A percentile compares a stretch with the other conserved stretches of the same genome.
These are phyloP conservation scores for Ascosphaera pollenicola DNA, from an alignment of 2,329 filamentous ascomycete species.

Conservation along the genomic window DNA sequence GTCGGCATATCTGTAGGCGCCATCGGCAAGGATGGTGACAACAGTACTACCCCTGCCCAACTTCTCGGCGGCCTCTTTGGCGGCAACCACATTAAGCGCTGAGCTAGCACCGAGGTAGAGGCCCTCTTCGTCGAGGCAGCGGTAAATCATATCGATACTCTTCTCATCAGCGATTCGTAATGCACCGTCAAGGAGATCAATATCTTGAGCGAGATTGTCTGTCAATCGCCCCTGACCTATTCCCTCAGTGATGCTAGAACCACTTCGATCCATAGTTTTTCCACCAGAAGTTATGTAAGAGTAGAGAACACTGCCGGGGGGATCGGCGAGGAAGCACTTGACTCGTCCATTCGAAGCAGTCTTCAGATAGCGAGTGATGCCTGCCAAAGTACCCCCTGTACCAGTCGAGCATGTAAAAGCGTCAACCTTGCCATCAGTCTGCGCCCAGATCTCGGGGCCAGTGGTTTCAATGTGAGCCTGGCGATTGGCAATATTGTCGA, in stretches of 20 bases:
- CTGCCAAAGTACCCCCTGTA: constrained; percentile 77
- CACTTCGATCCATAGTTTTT: constrained; percentile 56
- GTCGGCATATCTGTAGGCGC: constrained; percentile 93
- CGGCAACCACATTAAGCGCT: constrained; percentile 83
- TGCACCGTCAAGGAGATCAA: constrained; percentile 65
- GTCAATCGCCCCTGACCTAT: constrained; percentile 94
- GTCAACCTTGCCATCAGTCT: constrained; percentile 67
- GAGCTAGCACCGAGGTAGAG: constrained; percentile 89
- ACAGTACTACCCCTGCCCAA: constrained; percentile 75
- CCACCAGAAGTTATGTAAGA: constrained; percentile 76
- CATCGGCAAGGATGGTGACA: constrained; percentile 85
- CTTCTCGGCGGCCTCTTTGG: constrained; percentile 80
- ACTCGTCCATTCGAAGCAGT: constrained; percentile 55
- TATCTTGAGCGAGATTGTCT: constrained; percentile 75
- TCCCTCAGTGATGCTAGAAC: constrained; percentile 86
- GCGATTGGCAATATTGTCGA: constrained; percentile 89
- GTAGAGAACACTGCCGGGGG: constrained; percentile 80
- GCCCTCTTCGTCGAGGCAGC: constrained; percentile 87
- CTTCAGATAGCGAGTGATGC: constrained; percentile 74
- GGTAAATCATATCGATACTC: constrained; percentile 93
- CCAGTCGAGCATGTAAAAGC: constrained; percentile 93
- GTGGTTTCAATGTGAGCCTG: constrained; percentile 92
- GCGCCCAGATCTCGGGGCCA: constrained; percentile 89
- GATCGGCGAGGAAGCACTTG: constrained; percentile 78
- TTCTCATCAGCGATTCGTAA: constrained; percentile 75